Conservation (phyloP, 2,329 filamentous ascomycete genomes). For the Berkeleyomyces rouxiae region DNA sequence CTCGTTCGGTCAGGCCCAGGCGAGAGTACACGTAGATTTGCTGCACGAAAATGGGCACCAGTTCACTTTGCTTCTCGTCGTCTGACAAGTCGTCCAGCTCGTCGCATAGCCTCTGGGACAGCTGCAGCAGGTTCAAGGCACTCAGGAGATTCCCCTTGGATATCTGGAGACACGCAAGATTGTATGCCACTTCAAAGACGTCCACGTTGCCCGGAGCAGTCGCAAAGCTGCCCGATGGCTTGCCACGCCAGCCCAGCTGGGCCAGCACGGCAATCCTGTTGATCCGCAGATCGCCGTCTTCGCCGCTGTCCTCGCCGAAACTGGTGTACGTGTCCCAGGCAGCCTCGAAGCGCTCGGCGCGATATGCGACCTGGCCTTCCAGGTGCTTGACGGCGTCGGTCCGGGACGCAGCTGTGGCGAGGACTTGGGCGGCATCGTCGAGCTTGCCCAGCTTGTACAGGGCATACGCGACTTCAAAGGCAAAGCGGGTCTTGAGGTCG, state of each 20-base stretch:
- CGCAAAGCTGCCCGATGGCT: constrained; percentile 21
- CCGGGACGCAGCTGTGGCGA: background rate
- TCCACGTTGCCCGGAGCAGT: constrained; percentile 24
- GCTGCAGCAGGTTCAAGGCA: constrained; percentile 50
- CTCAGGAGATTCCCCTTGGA: constrained; percentile 49
- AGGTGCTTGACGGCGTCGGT: constrained; percentile 33
- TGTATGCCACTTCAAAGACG: constrained; percentile 69
- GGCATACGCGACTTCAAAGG: constrained; percentile 63
- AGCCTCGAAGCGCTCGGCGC: constrained; percentile 54
- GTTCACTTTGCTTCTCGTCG: constrained; percentile 57
- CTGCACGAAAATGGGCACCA: constrained; percentile 61
- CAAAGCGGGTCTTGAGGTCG: constrained; percentile 41
- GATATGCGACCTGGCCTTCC: constrained; percentile 53
- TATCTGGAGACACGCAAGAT: constrained; percentile 57
- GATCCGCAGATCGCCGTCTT: constrained; percentile 60
- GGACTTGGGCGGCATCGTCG: constrained; percentile 34
- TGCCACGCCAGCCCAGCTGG: constrained; percentile 54
- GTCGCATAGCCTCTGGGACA: constrained; percentile 55
- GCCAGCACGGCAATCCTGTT: constrained; percentile 57
- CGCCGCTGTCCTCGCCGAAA: constrained; percentile 35
- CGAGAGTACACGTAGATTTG: constrained; percentile 55
- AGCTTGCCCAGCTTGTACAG: constrained; percentile 64
- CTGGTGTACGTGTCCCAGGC: constrained; percentile 47
- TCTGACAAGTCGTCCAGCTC: constrained; percentile 55
- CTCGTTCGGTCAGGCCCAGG: constrained; percentile 49